phyloP scores from a whole-genome alignment of 331 rosid genomes.

The Erythrophleum ivorense region DNA sequence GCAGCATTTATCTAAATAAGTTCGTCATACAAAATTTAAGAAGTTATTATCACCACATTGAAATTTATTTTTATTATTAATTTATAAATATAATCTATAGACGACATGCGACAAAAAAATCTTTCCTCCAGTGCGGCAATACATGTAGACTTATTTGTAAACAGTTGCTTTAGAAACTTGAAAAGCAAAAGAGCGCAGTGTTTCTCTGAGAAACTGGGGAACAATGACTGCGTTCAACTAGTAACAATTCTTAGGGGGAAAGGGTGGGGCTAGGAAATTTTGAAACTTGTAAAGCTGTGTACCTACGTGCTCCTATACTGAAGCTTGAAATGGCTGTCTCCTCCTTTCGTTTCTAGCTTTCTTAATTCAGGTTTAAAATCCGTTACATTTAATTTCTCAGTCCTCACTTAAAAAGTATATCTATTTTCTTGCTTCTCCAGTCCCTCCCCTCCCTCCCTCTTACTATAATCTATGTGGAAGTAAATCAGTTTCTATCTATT shows the following conservation, averaged over 20 bases:
- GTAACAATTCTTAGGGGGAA: background rate
- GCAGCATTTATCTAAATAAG: background rate
- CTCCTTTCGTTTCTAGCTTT: slow-evolving; percentile 5
- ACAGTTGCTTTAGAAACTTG: background rate
- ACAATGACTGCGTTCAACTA: background rate
- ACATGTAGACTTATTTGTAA: background rate
- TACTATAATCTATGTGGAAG: too few species aligned
- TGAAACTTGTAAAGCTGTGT: background rate
- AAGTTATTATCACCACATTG: background rate
- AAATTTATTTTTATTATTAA: background rate
- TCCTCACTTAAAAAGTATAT: background rate
- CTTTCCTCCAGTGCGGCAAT: background rate
- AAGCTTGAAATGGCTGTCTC: background rate
- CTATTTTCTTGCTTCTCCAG: background rate
- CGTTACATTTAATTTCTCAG: too few species aligned
- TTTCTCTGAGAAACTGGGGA: background rate
- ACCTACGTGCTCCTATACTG: background rate
- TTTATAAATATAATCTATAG: background rate
- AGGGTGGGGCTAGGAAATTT: background rate
- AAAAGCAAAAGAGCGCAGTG: background rate
- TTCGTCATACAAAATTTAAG: background rate
- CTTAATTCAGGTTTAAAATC: background rate
- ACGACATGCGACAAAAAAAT: background rate
- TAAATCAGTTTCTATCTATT: too few species aligned
- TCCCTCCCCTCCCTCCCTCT: background rate